Percentiles rank a stretch among this genome's conserved stretches.
phyloP scores from a whole-genome alignment of 208 protist genomes.

The Leishmania arabica region DNA sequence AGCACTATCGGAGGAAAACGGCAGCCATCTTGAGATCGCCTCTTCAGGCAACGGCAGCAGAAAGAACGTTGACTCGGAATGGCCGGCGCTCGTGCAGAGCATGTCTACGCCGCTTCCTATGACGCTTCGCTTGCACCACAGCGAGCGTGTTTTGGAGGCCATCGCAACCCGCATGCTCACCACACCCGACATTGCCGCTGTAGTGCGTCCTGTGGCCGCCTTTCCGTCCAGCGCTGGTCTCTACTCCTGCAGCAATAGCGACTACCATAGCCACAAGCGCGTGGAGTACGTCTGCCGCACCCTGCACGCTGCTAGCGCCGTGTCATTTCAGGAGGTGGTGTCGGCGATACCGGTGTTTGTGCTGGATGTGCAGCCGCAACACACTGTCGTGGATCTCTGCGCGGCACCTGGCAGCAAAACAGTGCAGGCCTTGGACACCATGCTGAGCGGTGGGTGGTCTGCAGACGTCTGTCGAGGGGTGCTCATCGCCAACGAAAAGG shows the following conservation, averaged over 20 bases:
- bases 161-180: constrained; percentile 50
- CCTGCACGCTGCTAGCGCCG: constrained; percentile 78
- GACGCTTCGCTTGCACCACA: constrained; percentile 83
- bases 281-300: constrained; percentile 84
- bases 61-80: constrained; percentile 46
- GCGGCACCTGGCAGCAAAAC: constrained; percentile 93
- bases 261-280: constrained; percentile 70
- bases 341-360: constrained; percentile 83
- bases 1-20: not conserved
- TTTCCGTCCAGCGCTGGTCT: constrained; percentile 39
- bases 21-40: not conserved
- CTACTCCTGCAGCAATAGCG: constrained; percentile 76
- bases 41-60: not conserved
- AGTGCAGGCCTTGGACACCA: constrained; percentile 85
- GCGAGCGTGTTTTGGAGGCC: constrained; percentile 47
- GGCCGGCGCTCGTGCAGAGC: constrained; percentile 56
- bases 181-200: constrained; percentile 23
- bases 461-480: constrained; percentile 51
- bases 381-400: constrained; percentile 90
- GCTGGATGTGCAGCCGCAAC: constrained; percentile 74
- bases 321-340: constrained; percentile 91
- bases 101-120: constrained; percentile 80
- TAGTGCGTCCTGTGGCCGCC: constrained; percentile 42
- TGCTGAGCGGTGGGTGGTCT: constrained; percentile 61
- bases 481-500: constrained; percentile 89